Conservation (phyloP, 192 early-diverging fungal genomes). For the Gonapodya sp. region DNA sequence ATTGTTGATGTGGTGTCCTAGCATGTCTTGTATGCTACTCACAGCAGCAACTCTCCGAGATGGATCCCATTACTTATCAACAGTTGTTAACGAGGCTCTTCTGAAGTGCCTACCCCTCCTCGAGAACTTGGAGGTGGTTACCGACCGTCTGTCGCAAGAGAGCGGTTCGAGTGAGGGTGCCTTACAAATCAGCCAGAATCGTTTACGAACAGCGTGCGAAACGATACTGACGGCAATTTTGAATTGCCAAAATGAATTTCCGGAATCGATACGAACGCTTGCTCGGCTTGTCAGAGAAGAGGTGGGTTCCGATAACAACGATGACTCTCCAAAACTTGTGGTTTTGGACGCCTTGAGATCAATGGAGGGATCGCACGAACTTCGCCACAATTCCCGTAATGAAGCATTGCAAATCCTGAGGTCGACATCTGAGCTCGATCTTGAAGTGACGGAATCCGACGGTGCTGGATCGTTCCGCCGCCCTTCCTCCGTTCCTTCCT, state of each 20-base stretch:
- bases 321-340: no score
- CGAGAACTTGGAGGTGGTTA: no score
- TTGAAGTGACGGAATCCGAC: no score
- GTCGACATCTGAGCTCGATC: no score
- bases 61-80: background rate
- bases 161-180: background rate
- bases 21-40: background rate
- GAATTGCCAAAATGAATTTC: background rate
- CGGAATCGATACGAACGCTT: background rate
- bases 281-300: background rate
- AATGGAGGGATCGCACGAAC: no score
- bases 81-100: background rate
- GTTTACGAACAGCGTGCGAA: background rate
- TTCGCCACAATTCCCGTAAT: no score
- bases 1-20: background rate
- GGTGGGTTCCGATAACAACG: background rate
- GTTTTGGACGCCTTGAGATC: no score
- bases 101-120: background rate
- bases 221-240: background rate
- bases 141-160: background rate
- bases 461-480: no score
- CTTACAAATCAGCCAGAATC: background rate
- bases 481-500: no score
- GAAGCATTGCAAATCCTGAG: no score
- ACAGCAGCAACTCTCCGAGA: background rate